Evolutionary conservation across 148 eudicot genomes (phyloP).

Genomic region (Pharnaceum exiguum): DNA sequence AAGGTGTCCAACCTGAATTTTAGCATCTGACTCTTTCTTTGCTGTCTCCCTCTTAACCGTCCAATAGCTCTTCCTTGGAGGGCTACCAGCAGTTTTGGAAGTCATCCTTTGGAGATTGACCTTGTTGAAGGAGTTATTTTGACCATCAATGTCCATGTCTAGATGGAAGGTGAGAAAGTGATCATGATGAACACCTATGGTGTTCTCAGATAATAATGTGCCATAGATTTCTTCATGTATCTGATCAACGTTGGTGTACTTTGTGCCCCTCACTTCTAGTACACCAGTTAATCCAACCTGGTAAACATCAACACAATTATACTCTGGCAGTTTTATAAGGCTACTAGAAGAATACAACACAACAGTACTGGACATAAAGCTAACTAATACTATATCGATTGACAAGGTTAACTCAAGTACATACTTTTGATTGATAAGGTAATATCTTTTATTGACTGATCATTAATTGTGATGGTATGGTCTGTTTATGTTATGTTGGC

Average conservation of each 20-base stretch:
- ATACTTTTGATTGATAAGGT: too few species aligned
- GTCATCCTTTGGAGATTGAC: conserved; percentile 14
- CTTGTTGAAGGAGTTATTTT: conserved; percentile 39
- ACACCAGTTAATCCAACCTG: conserved; percentile 39
- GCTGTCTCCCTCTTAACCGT: conserved; percentile 28
- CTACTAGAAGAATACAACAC: too few species aligned
- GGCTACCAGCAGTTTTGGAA: neutral
- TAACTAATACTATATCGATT: too few species aligned
- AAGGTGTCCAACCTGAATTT: conserved; percentile 23
- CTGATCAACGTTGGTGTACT: conserved; percentile 39
- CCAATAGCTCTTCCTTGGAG: conserved; percentile 52
- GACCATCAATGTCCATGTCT: conserved; percentile 42
- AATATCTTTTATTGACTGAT: neutral
- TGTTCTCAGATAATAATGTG: conserved; percentile 41
- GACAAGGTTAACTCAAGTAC: too few species aligned
- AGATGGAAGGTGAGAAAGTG: conserved; percentile 50
- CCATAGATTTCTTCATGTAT: conserved; percentile 43
- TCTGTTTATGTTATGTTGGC: too few species aligned
- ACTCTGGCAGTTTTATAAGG: too few species aligned
- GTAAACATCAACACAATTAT: too few species aligned
- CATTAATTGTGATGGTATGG: too few species aligned
- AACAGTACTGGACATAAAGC: too few species aligned
- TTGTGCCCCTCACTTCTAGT: conserved; percentile 35
- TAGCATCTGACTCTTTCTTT: conserved; percentile 31
- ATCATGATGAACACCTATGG: conserved; percentile 40